Base-by-base conservation (phyloP, 2,329 filamentous ascomycete species). In the Elsinoe australis region DNA sequence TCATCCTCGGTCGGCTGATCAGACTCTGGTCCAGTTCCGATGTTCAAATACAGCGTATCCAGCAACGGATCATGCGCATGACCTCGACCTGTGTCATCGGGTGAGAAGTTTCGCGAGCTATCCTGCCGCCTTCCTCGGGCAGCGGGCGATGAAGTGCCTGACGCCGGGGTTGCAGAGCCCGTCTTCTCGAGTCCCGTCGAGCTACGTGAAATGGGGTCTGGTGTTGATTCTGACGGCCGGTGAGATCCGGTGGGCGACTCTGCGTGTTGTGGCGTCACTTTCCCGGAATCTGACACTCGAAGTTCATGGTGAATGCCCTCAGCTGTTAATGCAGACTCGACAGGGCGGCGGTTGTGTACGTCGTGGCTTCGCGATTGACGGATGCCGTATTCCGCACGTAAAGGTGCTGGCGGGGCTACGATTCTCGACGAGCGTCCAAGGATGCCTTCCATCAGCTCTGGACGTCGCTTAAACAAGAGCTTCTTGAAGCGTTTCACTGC, bases 401-500 rank as follows among this genome's bases (percentile, higher is more conserved):
- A 78, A 36, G 70, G 68, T 36, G 73, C 61, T 5, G 78, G 76
- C 42, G 76, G 77, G 53, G 77, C 72, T 12, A 79, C 77, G 41
- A 79, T 74, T 42, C 74, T 71, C 10, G 75, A 70, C 24, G 75
- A 73, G 49, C 72, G 70, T 3, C 78, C 79, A 14, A 83, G 69
- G 24, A 82, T 76, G 34, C 74, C 76, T 51, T 79, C 74, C 57
- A 82, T 71, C 21, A 71, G 67, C 29, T 68, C 67, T 49, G 75
- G 69, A 56, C 75, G 71, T 52, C 73, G 74, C 49, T 72, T 69
- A 53, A 78, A 71, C 22, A 92, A 68, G 6, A 94, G 72, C 44
- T 76, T 71, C 63, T 94, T 95, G 71, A 96, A 95, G 50, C 84
- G 85, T 54, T 83, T 82, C 32, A 94, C 90, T 3, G 89, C 92